Evolutionary conservation across 768 basidiomycete genomes (phyloP), one percentile per base, ranked within the genome.

Genomic region (Psilocybe cyanescens): DNA sequence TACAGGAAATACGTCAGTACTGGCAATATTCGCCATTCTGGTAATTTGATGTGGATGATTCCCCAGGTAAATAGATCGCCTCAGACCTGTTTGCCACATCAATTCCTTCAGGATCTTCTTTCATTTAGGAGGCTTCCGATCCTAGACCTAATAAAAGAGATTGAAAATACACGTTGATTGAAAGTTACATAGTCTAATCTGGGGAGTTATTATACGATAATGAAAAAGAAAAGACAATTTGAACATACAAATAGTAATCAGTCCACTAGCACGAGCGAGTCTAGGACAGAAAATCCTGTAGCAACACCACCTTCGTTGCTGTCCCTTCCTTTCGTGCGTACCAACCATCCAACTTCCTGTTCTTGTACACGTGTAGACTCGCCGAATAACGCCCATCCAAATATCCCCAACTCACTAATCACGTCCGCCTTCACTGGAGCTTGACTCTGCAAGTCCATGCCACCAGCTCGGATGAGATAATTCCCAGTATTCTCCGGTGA

Each of bases 281-380:
- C 91, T 51, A 92, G 71, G 4, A 91, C 90, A 2, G 88, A 89
- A 69, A 88, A 91, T 11, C 94, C 94, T 51, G 89, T 88, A 3
- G 91, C 92, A 3, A 95, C 89, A 3, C 95, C 95, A 4, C 95
- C 95, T 70, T 99, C 97, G 70, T 98, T 90, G 59, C 88, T 92
- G 46, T 94, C 94, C 70, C 86, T 89, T 4, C 90, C 92, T 69
- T 97, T 98, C 5, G 95, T 98, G 65, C 95, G 77, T 52, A 97
- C 82, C 69, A 98, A 69, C 83, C 92, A 95, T 16, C 95, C 95
- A 1, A 82, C 88, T 60, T 87, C 85, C 64, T 83, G 81, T 71
- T 94, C 90, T 57, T 81, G 76, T 47, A 85, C 70, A 30, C 76
- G 76, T 8, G 71, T 74, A 69, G 62, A 55, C 16, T 68, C 71